These are phyloP conservation scores for Skeletonema costatum DNA, from an alignment of 108 stramenopile species.

Conservation along the genomic window DNA sequence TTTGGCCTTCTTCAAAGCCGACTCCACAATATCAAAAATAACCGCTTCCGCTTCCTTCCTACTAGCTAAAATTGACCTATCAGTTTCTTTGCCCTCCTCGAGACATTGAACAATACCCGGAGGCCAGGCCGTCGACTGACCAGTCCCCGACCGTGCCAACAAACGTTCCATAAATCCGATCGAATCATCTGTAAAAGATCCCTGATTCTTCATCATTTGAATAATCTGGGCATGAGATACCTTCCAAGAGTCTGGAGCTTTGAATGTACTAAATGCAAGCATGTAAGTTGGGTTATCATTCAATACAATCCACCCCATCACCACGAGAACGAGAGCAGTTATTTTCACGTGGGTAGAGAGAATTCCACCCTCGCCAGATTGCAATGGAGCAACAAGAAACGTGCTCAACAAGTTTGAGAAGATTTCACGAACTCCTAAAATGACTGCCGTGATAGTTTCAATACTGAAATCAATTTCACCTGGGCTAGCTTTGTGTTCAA, in stretches of 20 bases:
- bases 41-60: conserved; percentile 94
- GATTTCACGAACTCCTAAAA: conserved; percentile 57
- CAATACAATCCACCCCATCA: conserved; percentile 70
- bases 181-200: conserved; percentile 89
- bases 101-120: conserved; percentile 91
- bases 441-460: conserved; percentile 63
- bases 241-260: conserved; percentile 94
- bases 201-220: conserved; percentile 90
- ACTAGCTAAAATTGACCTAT: conserved; percentile 87
- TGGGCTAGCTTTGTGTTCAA: conserved; percentile 43
- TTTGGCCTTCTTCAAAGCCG: conserved; percentile 90
- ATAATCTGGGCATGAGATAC: conserved; percentile 87
- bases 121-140: conserved; percentile 97
- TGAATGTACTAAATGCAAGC: conserved; percentile 91
- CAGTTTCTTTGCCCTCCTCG: conserved; percentile 64
- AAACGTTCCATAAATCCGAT: conserved; percentile 90
- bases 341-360: conserved; percentile 81
- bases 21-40: conserved; percentile 91
- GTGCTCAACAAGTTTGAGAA: conserved; percentile 50
- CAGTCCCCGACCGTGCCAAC: conserved; percentile 89
- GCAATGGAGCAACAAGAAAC: conserved; percentile 54
- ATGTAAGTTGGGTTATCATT: conserved; percentile 91
- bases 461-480: conserved; percentile 54
- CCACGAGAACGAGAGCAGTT: conserved; percentile 64
- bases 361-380: conserved; percentile 53